Conservation (phyloP, 441 rosid species). For the Syzygium syzygioides region DNA sequence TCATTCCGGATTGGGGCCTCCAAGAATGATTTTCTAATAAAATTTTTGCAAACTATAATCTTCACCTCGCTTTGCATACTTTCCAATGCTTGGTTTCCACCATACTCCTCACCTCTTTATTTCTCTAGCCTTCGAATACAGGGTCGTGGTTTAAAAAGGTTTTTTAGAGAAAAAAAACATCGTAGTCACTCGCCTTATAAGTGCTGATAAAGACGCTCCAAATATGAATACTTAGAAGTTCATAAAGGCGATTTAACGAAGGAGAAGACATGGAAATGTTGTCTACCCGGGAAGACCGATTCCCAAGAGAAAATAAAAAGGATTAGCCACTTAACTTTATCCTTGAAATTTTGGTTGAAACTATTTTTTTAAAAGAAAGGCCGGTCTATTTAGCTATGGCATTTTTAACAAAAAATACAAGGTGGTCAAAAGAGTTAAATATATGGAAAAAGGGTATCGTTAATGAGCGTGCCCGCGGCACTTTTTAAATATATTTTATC, state of each 20-base stretch:
- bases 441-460: neutral
- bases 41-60: neutral
- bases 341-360: neutral
- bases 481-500: neutral
- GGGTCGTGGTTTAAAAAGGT: neutral
- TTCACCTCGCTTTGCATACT: neutral
- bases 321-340: neutral
- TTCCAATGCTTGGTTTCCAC: neutral
- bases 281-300: neutral
- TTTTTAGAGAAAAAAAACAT: neutral
- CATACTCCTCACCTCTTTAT: neutral
- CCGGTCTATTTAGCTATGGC: neutral
- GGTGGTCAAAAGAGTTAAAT: neutral
- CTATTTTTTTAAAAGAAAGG: neutral
- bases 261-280: neutral
- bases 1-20: neutral
- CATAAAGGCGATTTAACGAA: too few relatives aligned
- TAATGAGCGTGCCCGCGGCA: rapidly evolving
- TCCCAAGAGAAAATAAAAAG: neutral
- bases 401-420: neutral
- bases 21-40: neutral
- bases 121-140: neutral
- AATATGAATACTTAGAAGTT: neutral
- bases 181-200: neutral
- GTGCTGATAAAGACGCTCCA: neutral